Evolutionary conservation across 352 stramenopile species (phyloP), one percentile per base, ranked within the genome.

Genomic region (Globisporangium middletonii): DNA sequence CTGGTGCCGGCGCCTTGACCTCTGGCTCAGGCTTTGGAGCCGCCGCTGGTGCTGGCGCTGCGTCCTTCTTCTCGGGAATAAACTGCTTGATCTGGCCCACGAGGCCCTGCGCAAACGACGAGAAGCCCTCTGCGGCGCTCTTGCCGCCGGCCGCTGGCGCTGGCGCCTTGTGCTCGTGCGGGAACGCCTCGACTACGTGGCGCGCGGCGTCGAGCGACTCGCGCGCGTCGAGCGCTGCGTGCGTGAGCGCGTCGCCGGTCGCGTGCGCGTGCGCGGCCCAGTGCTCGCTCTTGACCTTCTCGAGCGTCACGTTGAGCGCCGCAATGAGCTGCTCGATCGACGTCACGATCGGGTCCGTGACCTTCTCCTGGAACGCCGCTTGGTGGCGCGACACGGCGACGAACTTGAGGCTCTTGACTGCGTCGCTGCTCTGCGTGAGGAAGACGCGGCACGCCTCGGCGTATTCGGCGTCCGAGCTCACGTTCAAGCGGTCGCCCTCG

Each of bases 331-430:
- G 54, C 68, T 88, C 81, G 35, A 91, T 65, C 18, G 81, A 84
- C 30, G 64, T 58, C 43, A 87, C 65, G 45, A 92, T 70, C 26
- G 73, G 77, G 26, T 86, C 75, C 6, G 75, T 63, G 27, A 87
- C 72, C 41, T 77, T 65, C 12, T 82, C 72, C 38, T 79, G 64
- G 49, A 84, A 75, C 35, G 71, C 69, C 0, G 61, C 60, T 50
- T 87, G 67, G 4, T 63, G 62, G 19, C 59, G 68, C 26, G 67
- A 58, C 30, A 83, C 66, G n/a, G 76, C 79, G 35, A 71, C 73
- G 58, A 92, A 92, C 59, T 83, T 86, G 68, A 92, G 72, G 57
- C 68, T 76, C 72, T 83, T 83, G 35, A 78, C 58, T 12, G 73
- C 37, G 48, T 71, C 65, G 15, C 59, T 41, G 16, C 60, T 62